Conservation (phyloP, 345 rosid genomes). For the Erysimum cheiranthoides region DNA sequence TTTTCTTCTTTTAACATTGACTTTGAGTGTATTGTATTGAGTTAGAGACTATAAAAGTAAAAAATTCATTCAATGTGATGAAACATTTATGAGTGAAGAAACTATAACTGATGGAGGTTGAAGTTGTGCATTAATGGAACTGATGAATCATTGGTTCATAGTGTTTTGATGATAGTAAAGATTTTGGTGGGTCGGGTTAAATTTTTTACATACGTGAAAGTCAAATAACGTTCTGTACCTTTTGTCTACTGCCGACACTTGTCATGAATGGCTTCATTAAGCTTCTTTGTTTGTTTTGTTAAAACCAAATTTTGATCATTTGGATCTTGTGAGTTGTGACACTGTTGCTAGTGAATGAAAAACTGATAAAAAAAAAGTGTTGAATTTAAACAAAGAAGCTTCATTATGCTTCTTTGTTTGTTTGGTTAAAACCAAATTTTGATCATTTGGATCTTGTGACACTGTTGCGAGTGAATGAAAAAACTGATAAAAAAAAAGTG, state of each 20-base stretch:
- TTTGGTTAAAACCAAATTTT: too few relatives aligned
- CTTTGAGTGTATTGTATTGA: constrained; percentile 15
- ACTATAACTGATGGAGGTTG: not conserved
- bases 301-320: constrained; percentile 32
- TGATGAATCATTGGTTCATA: constrained; percentile 21
- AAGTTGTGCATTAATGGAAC: constrained; percentile 10
- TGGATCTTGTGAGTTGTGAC: not conserved
- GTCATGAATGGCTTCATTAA: constrained; percentile 22
- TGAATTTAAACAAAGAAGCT: too few relatives aligned
- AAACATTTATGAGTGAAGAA: constrained; percentile 12
- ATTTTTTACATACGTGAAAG: constrained; percentile 26
- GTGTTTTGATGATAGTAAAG: constrained; percentile 1
- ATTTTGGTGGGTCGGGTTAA: constrained; percentile 31
- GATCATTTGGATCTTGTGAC: too few relatives aligned
- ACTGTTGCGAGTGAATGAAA: too few relatives aligned
- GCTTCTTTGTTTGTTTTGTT: constrained; percentile 35
- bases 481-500: not conserved
- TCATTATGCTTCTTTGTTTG: too few relatives aligned
- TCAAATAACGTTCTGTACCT: constrained; percentile 33
- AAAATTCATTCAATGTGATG: not conserved
- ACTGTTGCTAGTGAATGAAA: not conserved
- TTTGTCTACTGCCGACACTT: constrained; percentile 41
- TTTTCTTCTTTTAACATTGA: constrained; percentile 2
- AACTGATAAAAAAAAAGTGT: too few relatives aligned
- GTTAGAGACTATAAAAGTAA: not conserved